Evolutionary conservation across 768 basidiomycete genomes (phyloP).

Genomic region (Favolaschia claudopus): DNA sequence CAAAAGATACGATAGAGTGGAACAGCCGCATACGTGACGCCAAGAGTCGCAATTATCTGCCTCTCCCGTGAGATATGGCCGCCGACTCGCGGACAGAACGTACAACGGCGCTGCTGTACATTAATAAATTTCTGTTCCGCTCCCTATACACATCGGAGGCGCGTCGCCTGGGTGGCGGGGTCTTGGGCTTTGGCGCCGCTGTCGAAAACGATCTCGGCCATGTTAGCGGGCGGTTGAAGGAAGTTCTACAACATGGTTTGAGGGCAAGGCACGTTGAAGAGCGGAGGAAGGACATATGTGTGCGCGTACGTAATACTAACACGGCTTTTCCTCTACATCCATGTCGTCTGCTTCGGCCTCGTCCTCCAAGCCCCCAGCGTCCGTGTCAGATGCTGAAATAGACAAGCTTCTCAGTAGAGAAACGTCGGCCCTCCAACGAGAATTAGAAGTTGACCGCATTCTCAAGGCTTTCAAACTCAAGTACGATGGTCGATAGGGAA

Average conservation of each 20-base stretch:
- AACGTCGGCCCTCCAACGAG: constrained; percentile 85
- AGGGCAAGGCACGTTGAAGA: constrained; percentile 1
- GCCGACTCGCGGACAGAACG: constrained; percentile 35
- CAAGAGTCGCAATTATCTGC: constrained; percentile 81
- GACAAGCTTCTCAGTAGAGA: constrained; percentile 83
- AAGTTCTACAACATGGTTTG: constrained; percentile 13
- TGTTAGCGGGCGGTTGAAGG: neutral
- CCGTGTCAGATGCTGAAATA: constrained; percentile 61
- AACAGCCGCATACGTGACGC: constrained; percentile 95
- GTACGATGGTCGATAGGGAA: too few species aligned
- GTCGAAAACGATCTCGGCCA: constrained; percentile 15
- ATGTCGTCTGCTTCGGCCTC: constrained; percentile 30
- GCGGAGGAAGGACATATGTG: constrained; percentile 18
- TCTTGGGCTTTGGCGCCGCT: constrained; percentile 17
- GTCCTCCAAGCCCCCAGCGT: constrained; percentile 31
- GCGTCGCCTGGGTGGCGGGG: constrained; percentile 16
- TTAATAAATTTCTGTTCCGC: constrained; percentile 76
- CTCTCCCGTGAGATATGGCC: constrained; percentile 8
- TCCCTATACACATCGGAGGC: constrained; percentile 52
- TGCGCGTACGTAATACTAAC: neutral
- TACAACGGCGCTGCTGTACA: constrained; percentile 88
- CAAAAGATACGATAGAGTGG: constrained; percentile 99
- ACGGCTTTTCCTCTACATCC: constrained; percentile 10
- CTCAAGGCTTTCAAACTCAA: constrained; percentile 96
- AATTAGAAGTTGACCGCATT: constrained; percentile 90